Base-by-base conservation (phyloP, 441 rosid species). In the Jatropha multifida region DNA sequence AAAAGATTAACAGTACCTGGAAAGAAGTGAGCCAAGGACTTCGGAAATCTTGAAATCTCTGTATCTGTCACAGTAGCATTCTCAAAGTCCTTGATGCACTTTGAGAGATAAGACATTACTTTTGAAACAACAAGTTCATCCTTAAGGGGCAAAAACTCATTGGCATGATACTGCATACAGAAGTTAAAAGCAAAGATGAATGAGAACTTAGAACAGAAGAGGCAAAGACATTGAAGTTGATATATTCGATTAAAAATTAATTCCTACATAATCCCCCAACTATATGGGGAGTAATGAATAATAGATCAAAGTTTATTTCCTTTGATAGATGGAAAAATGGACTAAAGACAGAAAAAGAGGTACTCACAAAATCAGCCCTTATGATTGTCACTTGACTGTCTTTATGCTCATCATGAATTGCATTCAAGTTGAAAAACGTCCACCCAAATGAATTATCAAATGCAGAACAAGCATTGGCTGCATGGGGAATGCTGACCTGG, bases 371-470 rank as follows among this genome's bases (percentile, higher is more conserved):
- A 87, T 88, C 84, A 66, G 86, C 82, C 74, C 77, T 83, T 42
- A 89, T 7, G 42, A 83, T 78, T 4, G 86, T 90, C n/a, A 17
- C 72, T 38, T 76, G 79, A 20, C 80, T 72, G 4, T 81, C 82
- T 76, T 81, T 84, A 65, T 88, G 85, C 73, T 87, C 81, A 1
- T 88, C 87, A 1, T 81, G 77, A 65, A 87, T 83, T 15, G 60
- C 83, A 65, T 83, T 89, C 87, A 88, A 81, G 80, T 89, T 77
- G 12, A 84, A 88, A 88, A 91, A 85, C 23, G 90, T 83, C 88
- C 90, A 86, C 3, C 89, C 85, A 52, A 81, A 72, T 65, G 86
- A 81, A 77, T 87, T 81, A 54, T 85, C 88, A 46, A 79, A 76
- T 63, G 84, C 88, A n/a, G 88, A 81, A 68, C 89, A 86, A 58